Evolutionary conservation across 1,139 yeast genomes (phyloP), one percentile per base, ranked within the genome.

Genomic region (Geotrichum klebahnii): DNA sequence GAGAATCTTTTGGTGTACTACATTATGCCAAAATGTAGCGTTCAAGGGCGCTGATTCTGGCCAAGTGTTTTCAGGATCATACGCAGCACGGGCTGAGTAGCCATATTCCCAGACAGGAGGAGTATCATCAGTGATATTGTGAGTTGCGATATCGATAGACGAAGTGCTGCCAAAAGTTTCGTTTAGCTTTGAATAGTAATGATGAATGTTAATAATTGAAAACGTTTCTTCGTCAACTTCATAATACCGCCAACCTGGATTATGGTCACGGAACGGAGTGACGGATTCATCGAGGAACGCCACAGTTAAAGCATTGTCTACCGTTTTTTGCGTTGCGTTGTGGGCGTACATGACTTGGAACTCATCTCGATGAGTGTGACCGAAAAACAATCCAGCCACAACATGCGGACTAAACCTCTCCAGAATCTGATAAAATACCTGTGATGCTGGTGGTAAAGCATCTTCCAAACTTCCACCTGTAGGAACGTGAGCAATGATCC

Each of bases 401-500:
- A 84, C 76, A 80, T 75, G 76, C 19, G 87, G 87, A 37, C 84
- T 77, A 63, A 81, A 83, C 61, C 88, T 73, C 58, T 80, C 80
- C 22, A 83, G 74, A 46, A 82, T 78, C 56, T 77, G 77, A 39
- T 75, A 70, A 55, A 81, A 79, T 39, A 80, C 70, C 47, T 76
- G 71, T n/a, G 86, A 76, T 48, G 79, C 82, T 37, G 80, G 70
- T 14, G 88, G 87, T 47, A 82, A 68, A 19, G 83, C 73, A 57
- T 81, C 84, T 53, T 73, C 76, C 5, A 62, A 48, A 8, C 57
- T 48, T 6, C 70, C 69, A 20, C 79, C 75, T 3, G 77, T 71
- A 36, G 89, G 88, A 46, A 82, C 79, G 62, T 83, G 89, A 20
- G 85, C 80, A 62, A 81, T 74, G 52, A 83, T 72, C 89, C 89